phyloP scores from a whole-genome alignment of 805 yeast genomes.

The Cyberlindnera xylosilytica region DNA sequence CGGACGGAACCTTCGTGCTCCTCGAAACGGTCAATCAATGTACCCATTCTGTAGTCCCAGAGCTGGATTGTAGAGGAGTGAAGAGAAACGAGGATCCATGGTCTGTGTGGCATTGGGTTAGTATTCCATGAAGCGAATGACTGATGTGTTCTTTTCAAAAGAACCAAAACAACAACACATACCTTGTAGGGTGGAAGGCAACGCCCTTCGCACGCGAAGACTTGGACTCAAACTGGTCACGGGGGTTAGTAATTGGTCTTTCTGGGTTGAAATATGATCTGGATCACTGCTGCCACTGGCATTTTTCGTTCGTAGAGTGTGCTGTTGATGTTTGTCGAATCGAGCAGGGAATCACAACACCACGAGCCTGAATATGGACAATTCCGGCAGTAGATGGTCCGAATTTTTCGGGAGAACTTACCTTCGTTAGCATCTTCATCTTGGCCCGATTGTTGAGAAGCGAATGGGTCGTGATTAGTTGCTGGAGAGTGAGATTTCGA shows the following conservation, averaged over 20 bases:
- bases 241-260: slow-evolving; percentile 11
- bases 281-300: too few relatives aligned
- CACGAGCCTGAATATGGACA: too few relatives aligned
- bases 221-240: slow-evolving; percentile 82
- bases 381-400: too few relatives aligned
- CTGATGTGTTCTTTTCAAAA: too few relatives aligned
- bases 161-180: slow-evolving; percentile 19
- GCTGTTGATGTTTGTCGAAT: neutral
- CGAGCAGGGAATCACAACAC: neutral
- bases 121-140: slow-evolving; percentile 4
- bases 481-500: too few relatives aligned
- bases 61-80: slow-evolving; percentile 98
- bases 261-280: too few relatives aligned
- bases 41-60: slow-evolving; percentile 99
- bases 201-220: slow-evolving; percentile 97
- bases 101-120: slow-evolving; percentile 45
- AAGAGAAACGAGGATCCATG: slow-evolving; percentile 93
- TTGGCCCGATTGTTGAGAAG: slow-evolving; percentile 27
- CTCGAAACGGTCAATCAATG: slow-evolving; percentile 91
- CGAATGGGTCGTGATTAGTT: neutral
- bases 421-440: slow-evolving; percentile 84
- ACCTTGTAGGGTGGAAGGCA: slow-evolving; percentile 90
- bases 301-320: neutral
- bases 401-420: too few relatives aligned
- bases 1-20: slow-evolving; percentile 99